phyloP scores from a whole-genome alignment of 2,329 filamentous ascomycete genomes.

The Aspergillus vadensis region DNA sequence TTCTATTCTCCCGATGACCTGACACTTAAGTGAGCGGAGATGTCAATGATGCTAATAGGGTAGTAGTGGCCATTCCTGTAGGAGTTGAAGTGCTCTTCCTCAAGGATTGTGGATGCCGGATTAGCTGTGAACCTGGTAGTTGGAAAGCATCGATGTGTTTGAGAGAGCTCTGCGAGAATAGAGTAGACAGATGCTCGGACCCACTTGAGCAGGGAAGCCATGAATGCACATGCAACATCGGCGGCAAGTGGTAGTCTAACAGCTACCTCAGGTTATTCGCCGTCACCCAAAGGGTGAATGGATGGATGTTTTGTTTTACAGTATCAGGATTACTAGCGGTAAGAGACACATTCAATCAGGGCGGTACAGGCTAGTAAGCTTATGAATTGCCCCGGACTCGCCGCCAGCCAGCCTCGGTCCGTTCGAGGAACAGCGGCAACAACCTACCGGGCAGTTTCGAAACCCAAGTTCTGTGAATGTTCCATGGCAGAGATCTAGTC shows the following conservation, averaged over 20 bases:
- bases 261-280: no score
- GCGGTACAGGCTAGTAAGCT: neutral
- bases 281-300: neutral
- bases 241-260: neutral
- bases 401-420: neutral
- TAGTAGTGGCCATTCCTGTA: conserved; percentile 34
- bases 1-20: conserved; percentile 34
- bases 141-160: conserved; percentile 23
- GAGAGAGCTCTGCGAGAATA: conserved; percentile 10
- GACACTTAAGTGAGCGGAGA: conserved; percentile 29
- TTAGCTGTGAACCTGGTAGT: conserved; percentile 15
- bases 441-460: neutral
- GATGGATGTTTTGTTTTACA: neutral
- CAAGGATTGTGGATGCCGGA: conserved; percentile 17
- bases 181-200: conserved; percentile 16
- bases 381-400: neutral
- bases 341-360: neutral
- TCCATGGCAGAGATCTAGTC: neutral
- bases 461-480: neutral
- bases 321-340: neutral
- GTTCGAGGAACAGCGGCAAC: neutral
- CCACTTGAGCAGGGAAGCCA: conserved; percentile 27
- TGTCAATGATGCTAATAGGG: conserved; percentile 34
- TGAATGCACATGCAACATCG: neutral
- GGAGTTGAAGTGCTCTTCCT: conserved; percentile 29